Evolutionary conservation across 768 basidiomycete genomes (phyloP).

Genomic region (Peribolospora kevripleyi): DNA sequence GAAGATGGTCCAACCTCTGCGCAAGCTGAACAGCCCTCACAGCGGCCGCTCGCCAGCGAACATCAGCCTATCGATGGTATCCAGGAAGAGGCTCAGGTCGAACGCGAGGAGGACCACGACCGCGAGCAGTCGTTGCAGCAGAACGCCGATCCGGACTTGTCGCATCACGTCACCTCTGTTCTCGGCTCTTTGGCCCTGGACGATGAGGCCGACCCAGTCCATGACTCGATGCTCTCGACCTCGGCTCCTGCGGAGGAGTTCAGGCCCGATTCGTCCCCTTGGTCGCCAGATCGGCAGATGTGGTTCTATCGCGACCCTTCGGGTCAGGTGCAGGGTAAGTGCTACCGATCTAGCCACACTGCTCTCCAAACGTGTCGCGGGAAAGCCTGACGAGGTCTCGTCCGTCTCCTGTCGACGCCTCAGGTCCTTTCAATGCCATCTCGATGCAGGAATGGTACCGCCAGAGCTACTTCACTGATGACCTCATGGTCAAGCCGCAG

Average conservation of each 20-base stretch:
- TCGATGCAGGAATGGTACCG: conserved; percentile 27
- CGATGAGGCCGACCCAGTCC: conserved; percentile 1
- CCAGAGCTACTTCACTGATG: conserved; percentile 20
- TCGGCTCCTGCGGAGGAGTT: background rate
- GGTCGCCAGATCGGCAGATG: conserved; percentile 1
- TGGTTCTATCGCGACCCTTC: conserved; percentile 20
- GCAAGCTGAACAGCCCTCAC: background rate
- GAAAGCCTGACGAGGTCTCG: background rate
- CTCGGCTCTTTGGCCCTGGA: conserved; percentile 11
- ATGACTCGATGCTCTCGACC: conserved; percentile 4
- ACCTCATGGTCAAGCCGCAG: conserved; percentile 15
- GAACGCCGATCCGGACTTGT: conserved; percentile 6
- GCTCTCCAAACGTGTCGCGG: no score
- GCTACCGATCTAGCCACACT: background rate
- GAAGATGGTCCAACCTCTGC: background rate
- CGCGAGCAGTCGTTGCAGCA: background rate
- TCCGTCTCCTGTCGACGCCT: background rate
- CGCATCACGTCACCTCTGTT: conserved; percentile 1
- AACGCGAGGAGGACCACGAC: background rate
- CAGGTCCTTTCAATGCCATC: conserved; percentile 21
- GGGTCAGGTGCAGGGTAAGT: conserved; percentile 7
- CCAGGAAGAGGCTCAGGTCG: background rate
- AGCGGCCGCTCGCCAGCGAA: background rate
- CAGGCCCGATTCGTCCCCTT: background rate
- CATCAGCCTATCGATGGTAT: no score